Percentiles rank a stretch among this genome's conserved stretches.
Evolutionary conservation across 352 stramenopile genomes (phyloP).

Genomic region (Phytophthora aleatoria): DNA sequence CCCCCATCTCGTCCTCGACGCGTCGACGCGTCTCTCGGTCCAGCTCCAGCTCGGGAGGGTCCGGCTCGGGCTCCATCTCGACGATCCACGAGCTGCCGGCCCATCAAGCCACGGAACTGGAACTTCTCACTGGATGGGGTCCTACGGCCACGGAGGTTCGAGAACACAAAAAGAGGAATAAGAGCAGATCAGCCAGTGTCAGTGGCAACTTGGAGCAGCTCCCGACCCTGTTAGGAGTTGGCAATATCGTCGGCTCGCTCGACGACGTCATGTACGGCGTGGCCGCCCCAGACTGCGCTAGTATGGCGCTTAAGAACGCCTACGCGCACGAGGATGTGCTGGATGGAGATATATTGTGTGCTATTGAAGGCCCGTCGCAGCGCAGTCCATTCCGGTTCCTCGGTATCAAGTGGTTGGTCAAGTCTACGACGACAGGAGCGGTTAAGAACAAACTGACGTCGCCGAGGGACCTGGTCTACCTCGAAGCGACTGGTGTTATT

Average conservation of each 20-base stretch:
- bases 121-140: conserved; percentile 40
- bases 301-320: conserved; percentile 61
- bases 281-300: conserved; percentile 54
- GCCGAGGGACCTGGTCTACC: conserved; percentile 63
- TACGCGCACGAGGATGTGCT: conserved; percentile 51
- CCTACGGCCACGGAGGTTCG: conserved; percentile 35
- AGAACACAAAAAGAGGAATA: conserved; percentile 34
- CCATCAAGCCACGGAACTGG: conserved; percentile 35
- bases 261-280: conserved; percentile 71
- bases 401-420: conserved; percentile 73
- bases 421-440: conserved; percentile 42
- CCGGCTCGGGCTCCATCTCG: conserved; percentile 19
- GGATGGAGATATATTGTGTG: conserved; percentile 59
- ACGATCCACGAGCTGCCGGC: conserved; percentile 24
- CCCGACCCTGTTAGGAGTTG: conserved; percentile 47
- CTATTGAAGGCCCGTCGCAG: conserved; percentile 56
- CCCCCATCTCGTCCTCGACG: not conserved
- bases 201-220: conserved; percentile 18
- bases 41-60: conserved; percentile 27
- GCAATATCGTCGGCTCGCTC: conserved; percentile 43
- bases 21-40: conserved; percentile 22
- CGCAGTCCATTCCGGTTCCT: conserved; percentile 70
- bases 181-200: conserved; percentile 16
- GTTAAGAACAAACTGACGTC: conserved; percentile 47
- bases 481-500: conserved; percentile 69